Conservation (phyloP, 495 filamentous ascomycete genomes). For the Penicillium subrubescens region DNA sequence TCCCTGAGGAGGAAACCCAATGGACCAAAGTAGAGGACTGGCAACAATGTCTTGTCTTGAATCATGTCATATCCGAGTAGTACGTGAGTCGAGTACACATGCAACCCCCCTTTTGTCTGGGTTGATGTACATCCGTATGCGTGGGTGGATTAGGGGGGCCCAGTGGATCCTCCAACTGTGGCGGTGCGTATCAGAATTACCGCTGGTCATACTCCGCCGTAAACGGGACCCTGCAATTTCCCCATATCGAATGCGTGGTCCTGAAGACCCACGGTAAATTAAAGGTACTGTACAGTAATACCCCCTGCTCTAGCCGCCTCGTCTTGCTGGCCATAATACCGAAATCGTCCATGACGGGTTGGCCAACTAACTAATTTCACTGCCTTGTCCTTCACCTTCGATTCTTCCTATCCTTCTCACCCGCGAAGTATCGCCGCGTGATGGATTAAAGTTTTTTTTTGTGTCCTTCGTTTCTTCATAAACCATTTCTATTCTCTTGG, state of each 20-base stretch:
- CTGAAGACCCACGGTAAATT: constrained; percentile 16
- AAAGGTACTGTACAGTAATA: constrained; percentile 12
- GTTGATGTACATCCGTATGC: constrained; percentile 6
- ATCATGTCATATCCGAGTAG: background rate
- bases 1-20: background rate
- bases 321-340: constrained; percentile 22
- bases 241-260: background rate
- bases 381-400: constrained; percentile 10
- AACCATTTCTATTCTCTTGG: constrained; percentile 10
- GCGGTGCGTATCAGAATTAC: constrained; percentile 33
- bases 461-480: constrained; percentile 21
- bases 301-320: constrained; percentile 20
- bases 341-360: constrained; percentile 25
- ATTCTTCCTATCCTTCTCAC: constrained; percentile 8
- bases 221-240: background rate
- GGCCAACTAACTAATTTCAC: constrained; percentile 24
- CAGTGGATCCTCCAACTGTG: constrained; percentile 23
- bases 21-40: background rate
- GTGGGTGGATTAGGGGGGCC: constrained; percentile 19
- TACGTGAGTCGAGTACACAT: background rate
- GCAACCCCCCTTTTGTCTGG: constrained; percentile 23
- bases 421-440: constrained; percentile 7
- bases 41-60: background rate
- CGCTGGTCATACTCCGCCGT: background rate
- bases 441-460: constrained; percentile 27